Evolutionary conservation across 352 stramenopile genomes (phyloP), one percentile per base, ranked within the genome.

Genomic region (Phytophthora citrophthora): DNA sequence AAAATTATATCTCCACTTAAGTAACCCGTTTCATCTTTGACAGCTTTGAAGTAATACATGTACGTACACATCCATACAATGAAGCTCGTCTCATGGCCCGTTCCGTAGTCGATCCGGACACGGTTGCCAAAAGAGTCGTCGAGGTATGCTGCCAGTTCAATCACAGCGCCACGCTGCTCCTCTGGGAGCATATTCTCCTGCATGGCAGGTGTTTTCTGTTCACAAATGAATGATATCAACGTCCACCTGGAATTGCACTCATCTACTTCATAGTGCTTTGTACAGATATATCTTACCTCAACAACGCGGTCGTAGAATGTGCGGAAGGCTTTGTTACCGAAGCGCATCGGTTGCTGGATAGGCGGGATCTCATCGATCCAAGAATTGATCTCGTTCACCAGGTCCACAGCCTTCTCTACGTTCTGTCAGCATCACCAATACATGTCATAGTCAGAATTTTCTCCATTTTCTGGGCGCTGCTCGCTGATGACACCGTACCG

Each of bases 21-120:
- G 43, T 12, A 44, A 26, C 24, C 31, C 6, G 10, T 13, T 6
- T 3, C 32, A 15, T 18, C 29, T 13, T 34, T 34, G 29, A 26
- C 18, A 29, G 58, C 23, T 13, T 32, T 41, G 24, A 12, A 48
- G 54, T 20, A 20, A 20, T 20, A 20, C 20, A 20, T 20, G 20
- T 20, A 85, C 81, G 60, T 80, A 96, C 86, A 85, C 51, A 97
- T 84, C 76, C 98, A 98, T 3, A 99, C 84, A 40, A 98, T 79
- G 72, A 99, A 99, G 55, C 88, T 99, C 9, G 88, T 98, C 76
- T 99, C 98, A 71, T 99, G 98, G 32, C 97, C 98, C 10, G 97
- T 99, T 44, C 97, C 97, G 79, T 99, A 99, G 82, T 99, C 98
- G 50, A 99, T 97, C 44, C 97, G 86, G 47, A 95, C 91, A 32